Evolutionary conservation across 2,329 filamentous ascomycete genomes (phyloP), one percentile per base, ranked within the genome.

Genomic region (Penicillium hordei): DNA sequence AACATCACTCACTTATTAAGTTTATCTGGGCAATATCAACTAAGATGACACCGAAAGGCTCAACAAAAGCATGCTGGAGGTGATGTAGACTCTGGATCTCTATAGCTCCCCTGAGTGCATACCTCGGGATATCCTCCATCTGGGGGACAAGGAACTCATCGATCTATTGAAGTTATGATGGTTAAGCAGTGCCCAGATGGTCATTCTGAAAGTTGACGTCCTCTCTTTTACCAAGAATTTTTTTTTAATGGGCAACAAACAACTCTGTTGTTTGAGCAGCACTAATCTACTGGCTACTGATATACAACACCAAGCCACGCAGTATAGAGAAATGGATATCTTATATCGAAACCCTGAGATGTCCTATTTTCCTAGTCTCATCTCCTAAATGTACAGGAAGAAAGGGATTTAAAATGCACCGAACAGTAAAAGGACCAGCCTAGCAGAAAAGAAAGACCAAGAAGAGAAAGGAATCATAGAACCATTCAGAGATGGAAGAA

Each of bases 361-460:
- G 38, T 52, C 29, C 27, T 34, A 55, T 49, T 52, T 46, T 40
- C 31, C 52, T 21, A 60, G 38, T 25, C 46, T 40, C 46, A 58
- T 58, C 44, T 59, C 36, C 25, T 46, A 55, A 63, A 63, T 65
- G 33, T 68, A 67, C 66, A 68, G n/a, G 36, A 51, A 45, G 23
- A 56, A 59, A 62, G 44, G 44, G n/a, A 46, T 43, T 59, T 36
- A 52, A 25, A 45, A 31, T 62, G 54, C 55, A 57, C 27, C 17
- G 51, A 61, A 59, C 51, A 27, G 15, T 7, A 34, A 40, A 53
- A 46, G 27, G 38, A 45, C 53, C 40, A 42, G 21, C 31, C 40
- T 46, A 17, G 40, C n/a, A 38, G 39, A 51, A 63, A 61, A 29
- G 43, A 57, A 56, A 44, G 31, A 33, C 29, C 50, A 51, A 51